Evolutionary conservation across 208 protist genomes (phyloP), one percentile per base, ranked within the genome.

Genomic region (Balamuthia mandrillaris): DNA sequence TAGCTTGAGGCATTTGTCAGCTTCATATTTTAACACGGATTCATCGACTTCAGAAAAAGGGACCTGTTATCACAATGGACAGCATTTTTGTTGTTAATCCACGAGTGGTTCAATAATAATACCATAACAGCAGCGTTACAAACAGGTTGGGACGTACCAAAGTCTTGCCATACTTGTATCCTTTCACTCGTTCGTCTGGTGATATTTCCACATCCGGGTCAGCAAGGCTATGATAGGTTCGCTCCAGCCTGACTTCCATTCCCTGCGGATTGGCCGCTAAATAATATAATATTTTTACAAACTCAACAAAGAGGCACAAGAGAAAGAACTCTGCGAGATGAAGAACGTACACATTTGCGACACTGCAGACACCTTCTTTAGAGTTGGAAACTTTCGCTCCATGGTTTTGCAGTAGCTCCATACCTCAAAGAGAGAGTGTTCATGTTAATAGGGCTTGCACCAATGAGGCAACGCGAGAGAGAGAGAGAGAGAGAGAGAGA

Each of bases 111-210:
- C n/a, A n/a, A n/a, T n/a, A n/a, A n/a, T n/a, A n/a, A n/a, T n/a
- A n/a, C n/a, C n/a, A n/a, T n/a, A n/a, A n/a, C n/a, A n/a, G n/a
- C n/a, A n/a, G n/a, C n/a, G n/a, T n/a, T n/a, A n/a, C n/a, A n/a
- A n/a, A n/a, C n/a, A n/a, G n/a, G n/a, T n/a, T n/a, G n/a, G n/a
- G n/a, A n/a, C n/a, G n/a, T n/a, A n/a, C 87, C 4, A 95, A 77
- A 9, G 87, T 92, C 45, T 88, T 90, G 31, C 96, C 96, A 65
- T 96, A 96, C 33, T 90, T 90, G 68, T 94, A 95, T 6, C 87
- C 92, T 77, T 93, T 91, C n/a, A 94, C 39, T 7, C 88, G 49
- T 21, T 75, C 65, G 2, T 66, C 58, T 3, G 58, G 58, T 24
- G 58, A 3, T n/a, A 92, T 56, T 79, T 91, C 88, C 21, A 31